Evolutionary conservation across 345 rosid species (phyloP).

Genomic region (Lumnitzera littorea): DNA sequence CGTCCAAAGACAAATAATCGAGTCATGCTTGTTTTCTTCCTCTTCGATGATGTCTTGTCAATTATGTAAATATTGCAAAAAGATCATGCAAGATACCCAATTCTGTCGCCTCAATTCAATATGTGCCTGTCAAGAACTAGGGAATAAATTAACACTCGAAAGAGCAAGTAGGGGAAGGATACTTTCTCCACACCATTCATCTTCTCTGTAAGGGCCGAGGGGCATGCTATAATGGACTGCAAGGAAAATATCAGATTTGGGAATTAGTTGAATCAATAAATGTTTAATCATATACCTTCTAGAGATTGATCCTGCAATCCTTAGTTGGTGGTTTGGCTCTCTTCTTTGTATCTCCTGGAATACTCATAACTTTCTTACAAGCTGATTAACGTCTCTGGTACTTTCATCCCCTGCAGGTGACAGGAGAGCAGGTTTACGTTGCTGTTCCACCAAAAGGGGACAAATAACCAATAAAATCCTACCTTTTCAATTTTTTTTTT

Average conservation of each 20-base stretch:
- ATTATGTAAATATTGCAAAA: too few relatives aligned
- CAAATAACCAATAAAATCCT: neutral
- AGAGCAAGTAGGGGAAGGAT: constrained; percentile 6
- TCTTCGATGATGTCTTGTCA: constrained; percentile 33
- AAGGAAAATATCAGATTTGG: constrained; percentile 5
- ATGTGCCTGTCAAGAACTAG: neutral
- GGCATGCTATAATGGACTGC: constrained; percentile 47
- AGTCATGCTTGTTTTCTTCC: constrained; percentile 42
- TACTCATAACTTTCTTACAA: constrained; percentile 55
- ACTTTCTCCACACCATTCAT: constrained; percentile 52
- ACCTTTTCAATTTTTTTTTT: too few relatives aligned
- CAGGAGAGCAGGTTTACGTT: constrained; percentile 32
- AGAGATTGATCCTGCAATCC: constrained; percentile 14
- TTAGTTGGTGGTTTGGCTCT: constrained; percentile 60
- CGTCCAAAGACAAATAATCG: constrained; percentile 81
- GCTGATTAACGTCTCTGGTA: constrained; percentile 52
- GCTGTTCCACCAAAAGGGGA: constrained; percentile 36
- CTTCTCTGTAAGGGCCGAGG: constrained; percentile 28
- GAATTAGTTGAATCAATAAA: neutral
- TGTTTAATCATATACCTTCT: constrained; percentile 1
- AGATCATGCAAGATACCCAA: too few relatives aligned
- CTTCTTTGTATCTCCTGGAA: constrained; percentile 47
- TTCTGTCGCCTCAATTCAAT: neutral
- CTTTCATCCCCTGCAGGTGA: constrained; percentile 49
- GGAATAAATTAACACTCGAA: neutral